Conservation (phyloP, 2,329 filamentous ascomycete genomes). For the Pseudogymnoascus sp. region DNA sequence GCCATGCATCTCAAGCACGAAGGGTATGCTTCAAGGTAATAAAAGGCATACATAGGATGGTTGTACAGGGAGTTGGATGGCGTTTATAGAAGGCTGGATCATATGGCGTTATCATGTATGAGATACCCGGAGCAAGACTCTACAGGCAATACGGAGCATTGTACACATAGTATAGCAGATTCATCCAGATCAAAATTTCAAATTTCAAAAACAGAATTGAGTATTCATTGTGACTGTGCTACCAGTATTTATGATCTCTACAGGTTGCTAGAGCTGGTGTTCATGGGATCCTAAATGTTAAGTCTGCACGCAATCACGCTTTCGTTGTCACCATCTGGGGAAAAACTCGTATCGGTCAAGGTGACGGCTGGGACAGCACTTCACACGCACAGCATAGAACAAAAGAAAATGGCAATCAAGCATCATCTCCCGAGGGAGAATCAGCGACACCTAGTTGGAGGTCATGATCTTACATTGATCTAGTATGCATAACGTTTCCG, state of each 20-base stretch:
- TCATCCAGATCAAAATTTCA: not conserved
- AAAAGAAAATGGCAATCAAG: constrained; percentile 77
- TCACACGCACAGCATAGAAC: constrained; percentile 10
- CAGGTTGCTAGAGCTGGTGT: not conserved
- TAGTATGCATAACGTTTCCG: constrained; percentile 38
- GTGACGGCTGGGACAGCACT: not conserved
- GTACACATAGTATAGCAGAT: not conserved
- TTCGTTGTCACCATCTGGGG: not conserved
- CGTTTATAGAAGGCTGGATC: not conserved
- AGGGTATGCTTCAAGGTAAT: constrained; percentile 26
- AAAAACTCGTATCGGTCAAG: not conserved
- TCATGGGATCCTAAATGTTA: not conserved
- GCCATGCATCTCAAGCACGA: constrained; percentile 27
- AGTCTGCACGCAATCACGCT: not conserved
- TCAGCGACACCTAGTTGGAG: constrained; percentile 84
- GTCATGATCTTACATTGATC: constrained; percentile 52
- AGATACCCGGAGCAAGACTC: constrained; percentile 5
- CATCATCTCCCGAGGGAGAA: constrained; percentile 65
- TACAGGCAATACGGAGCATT: not conserved
- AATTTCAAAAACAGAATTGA: not conserved
- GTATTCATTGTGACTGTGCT: not conserved
- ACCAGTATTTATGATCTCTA: not conserved
- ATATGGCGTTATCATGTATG: not conserved
- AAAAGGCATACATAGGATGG: constrained; percentile 15
- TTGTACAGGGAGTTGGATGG: constrained; percentile 6